Evolutionary conservation across 2,329 filamentous ascomycete species (phyloP), one percentile per base, ranked within the genome.

Genomic region (Cordyceps tenuipes): DNA sequence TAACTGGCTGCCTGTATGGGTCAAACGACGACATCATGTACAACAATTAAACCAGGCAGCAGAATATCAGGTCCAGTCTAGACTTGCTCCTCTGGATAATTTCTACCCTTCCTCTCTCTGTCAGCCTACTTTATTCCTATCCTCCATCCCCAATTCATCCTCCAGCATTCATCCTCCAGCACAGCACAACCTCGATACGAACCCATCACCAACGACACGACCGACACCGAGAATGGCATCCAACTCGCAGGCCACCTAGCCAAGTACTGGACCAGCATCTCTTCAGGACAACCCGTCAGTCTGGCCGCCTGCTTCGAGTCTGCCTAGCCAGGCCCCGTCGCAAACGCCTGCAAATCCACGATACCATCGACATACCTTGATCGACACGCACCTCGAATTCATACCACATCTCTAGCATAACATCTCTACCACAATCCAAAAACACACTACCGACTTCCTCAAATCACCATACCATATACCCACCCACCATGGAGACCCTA

Each of bases 401-500:
- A 29, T 29, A 3, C 29, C 29, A 23, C 4, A 23, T 23, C 15
- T 43, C 6, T 8, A 29, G 5, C 36, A 12, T 23, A 55, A 23
- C 21, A 21, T 19, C 2, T n/a, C 19, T 12, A 31, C 21, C 2
- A 29, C 13, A 49, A n/a, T 9, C 7, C 13, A n/a, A 9, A 7
- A 5, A 31, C 43, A 36, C 39, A 8, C 17, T 17, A n/a, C 36
- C 36, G 36, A 41, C 15, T 34, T 15, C 15, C 31, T 8, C 50
- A 17, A 23, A 41, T 19, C 3, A 5, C 4, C 5, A 3, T 3
- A 7, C 31, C 26, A 13, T 26, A 46, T 21, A 46, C n/a, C 5
- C 21, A 60, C 41, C 23, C 21, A 26, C 34, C 63, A 83, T 82
- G 80, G 79, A 79, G 60, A 79, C 78, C 0, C 76, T 80, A 60